phyloP scores from a whole-genome alignment of 2,329 filamentous ascomycete species.

The Juglanconis oblonga region DNA sequence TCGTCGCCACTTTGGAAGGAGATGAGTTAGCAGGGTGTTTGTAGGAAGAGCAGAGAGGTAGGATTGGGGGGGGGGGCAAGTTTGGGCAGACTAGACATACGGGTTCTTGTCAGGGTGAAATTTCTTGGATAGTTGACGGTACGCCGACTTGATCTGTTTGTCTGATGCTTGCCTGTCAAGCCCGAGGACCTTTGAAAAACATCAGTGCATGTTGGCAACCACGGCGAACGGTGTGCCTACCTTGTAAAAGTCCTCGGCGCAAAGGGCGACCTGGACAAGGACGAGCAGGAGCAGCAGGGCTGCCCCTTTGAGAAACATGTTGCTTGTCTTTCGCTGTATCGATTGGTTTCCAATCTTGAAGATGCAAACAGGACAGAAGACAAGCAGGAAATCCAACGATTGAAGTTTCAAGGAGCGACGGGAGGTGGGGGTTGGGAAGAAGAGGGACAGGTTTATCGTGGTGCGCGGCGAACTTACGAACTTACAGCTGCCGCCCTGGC shows the following conservation, averaged over 20 bases:
- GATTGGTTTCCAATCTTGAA: not conserved
- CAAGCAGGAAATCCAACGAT: not conserved
- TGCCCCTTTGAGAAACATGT: constrained; percentile 52
- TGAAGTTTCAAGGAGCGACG: not conserved
- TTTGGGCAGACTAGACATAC: constrained; percentile 48
- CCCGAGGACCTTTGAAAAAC: constrained; percentile 64
- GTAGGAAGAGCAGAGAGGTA: not conserved
- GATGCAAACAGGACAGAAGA: not conserved
- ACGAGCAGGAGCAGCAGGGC: constrained; percentile 51
- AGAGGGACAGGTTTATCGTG: not conserved
- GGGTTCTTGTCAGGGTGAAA: constrained; percentile 98
- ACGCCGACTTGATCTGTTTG: constrained; percentile 88
- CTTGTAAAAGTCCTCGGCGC: constrained; percentile 77
- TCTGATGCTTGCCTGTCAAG: constrained; percentile 77
- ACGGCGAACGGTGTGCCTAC: constrained; percentile 28
- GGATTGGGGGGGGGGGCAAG: not conserved
- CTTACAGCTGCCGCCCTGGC: no score
- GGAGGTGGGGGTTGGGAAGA: not conserved
- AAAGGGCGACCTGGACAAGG: constrained; percentile 52
- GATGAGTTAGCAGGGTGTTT: constrained; percentile 5
- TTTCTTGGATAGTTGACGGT: constrained; percentile 88
- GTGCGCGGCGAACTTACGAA: not conserved
- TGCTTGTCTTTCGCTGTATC: constrained; percentile 21
- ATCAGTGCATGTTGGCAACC: constrained; percentile 3
- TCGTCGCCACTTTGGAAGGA: constrained; percentile 62